Percentiles rank a stretch among this genome's conserved stretches.
These are phyloP conservation scores for Lentinus polychrous DNA, from an alignment of 1,284 basidiomycete species.

Conservation along the genomic window DNA sequence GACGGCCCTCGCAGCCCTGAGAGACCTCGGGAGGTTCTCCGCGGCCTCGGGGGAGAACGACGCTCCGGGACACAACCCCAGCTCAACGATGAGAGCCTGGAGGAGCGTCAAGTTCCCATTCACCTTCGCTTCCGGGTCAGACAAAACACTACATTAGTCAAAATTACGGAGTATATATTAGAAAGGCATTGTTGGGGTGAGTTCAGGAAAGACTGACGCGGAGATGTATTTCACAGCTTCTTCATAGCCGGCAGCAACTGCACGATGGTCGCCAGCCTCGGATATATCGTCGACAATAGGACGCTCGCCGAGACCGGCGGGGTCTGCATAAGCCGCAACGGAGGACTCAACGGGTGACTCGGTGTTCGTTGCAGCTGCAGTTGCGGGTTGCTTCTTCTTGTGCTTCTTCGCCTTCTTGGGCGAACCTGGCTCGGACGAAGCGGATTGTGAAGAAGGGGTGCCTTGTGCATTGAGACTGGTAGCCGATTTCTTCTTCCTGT, in stretches of 20 bases:
- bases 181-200: neutral
- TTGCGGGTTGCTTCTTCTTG: slow-evolving; percentile 5
- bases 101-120: slow-evolving; percentile 35
- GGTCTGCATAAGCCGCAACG: neutral
- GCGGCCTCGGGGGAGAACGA: slow-evolving; percentile 30
- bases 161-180: neutral
- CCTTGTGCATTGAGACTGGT: neutral
- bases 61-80: slow-evolving; percentile 27
- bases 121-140: slow-evolving; percentile 40
- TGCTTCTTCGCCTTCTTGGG: slow-evolving; percentile 9
- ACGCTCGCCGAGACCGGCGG: slow-evolving; percentile 24
- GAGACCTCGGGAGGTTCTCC: slow-evolving; percentile 42
- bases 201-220: slow-evolving; percentile 15
- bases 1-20: slow-evolving; percentile 54
- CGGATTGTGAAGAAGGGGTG: neutral
- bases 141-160: slow-evolving; percentile 38
- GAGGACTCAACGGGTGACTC: neutral
- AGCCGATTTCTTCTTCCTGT: slow-evolving; percentile 1
- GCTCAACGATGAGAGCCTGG: slow-evolving; percentile 38
- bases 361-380: slow-evolving; percentile 4
- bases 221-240: slow-evolving; percentile 45
- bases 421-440: neutral
- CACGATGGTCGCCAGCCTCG: slow-evolving; percentile 33
- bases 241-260: slow-evolving; percentile 32
- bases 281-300: slow-evolving; percentile 49